Evolutionary conservation across 1,284 basidiomycete genomes (phyloP).

Genomic region (Trametes hirsuta): DNA sequence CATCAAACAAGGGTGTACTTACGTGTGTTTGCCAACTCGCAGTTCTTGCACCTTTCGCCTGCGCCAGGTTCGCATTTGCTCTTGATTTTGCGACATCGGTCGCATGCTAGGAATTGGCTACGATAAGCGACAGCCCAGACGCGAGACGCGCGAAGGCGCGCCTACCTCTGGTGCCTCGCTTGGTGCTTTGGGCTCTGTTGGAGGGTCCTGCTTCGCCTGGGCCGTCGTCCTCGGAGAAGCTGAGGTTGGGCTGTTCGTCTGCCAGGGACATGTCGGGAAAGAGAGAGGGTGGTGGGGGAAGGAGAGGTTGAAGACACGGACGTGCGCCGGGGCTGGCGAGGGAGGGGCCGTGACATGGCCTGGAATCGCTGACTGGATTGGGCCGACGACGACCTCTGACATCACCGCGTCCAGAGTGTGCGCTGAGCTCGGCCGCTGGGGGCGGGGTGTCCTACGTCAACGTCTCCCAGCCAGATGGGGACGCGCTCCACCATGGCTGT

Average conservation of each 20-base stretch:
- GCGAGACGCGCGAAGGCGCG: not conserved
- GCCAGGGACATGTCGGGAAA: conserved; percentile 9
- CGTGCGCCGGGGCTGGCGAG: not conserved
- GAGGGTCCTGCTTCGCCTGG: conserved; percentile 24
- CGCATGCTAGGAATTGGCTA: conserved; percentile 57
- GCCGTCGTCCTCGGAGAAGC: conserved; percentile 30
- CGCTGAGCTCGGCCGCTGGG: not conserved
- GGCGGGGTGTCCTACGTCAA: not conserved
- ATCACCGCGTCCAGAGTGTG: conserved; percentile 9
- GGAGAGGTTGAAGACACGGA: conserved; percentile 7
- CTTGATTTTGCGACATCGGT: conserved; percentile 85
- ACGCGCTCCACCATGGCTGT: not conserved
- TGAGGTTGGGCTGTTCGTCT: conserved; percentile 10
- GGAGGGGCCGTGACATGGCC: conserved; percentile 1
- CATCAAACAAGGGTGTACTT: conserved; percentile 15
- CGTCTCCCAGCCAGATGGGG: not conserved
- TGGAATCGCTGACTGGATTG: not conserved
- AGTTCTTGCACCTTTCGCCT: conserved; percentile 70
- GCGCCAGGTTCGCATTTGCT: conserved; percentile 78
- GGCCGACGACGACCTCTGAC: conserved; percentile 6
- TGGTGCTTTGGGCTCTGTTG: conserved; percentile 32
- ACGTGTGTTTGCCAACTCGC: conserved; percentile 64
- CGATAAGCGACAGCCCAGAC: not conserved
- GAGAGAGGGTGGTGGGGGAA: not conserved
- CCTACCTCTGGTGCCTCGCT: conserved; percentile 71